These are phyloP conservation scores for Wickerhamiella alocasiicola DNA, from an alignment of 805 yeast genomes.

Conservation along the genomic window DNA sequence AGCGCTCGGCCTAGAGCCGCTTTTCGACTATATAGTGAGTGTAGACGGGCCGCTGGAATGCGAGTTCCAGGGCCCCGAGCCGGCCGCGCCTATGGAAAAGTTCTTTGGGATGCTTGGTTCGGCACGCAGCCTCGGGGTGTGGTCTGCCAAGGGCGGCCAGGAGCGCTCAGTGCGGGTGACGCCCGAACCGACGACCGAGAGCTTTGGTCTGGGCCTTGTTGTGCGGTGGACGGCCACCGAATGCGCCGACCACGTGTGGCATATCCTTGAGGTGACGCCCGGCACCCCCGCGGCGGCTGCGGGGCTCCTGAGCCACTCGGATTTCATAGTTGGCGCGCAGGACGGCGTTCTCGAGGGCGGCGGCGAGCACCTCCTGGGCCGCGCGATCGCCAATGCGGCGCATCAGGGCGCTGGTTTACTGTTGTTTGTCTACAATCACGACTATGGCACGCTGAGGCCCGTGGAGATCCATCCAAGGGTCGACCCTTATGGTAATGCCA, in stretches of 20 bases:
- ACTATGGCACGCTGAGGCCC: conserved; percentile 73
- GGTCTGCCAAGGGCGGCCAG: conserved; percentile 69
- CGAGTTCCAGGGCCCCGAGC: conserved; percentile 5
- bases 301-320: conserved; percentile 73
- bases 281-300: conserved; percentile 74
- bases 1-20: conserved; percentile 54
- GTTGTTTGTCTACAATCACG: conserved; percentile 76
- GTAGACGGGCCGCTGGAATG: conserved; percentile 1
- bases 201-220: conserved; percentile 45
- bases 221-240: conserved; percentile 67
- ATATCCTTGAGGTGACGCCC: conserved; percentile 58
- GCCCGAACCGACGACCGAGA: conserved; percentile 31
- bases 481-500: conserved; percentile 73
- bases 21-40: conserved; percentile 80
- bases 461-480: conserved; percentile 64
- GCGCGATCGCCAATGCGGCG: conserved; percentile 37
- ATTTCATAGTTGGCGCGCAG: conserved; percentile 77
- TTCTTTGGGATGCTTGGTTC: conserved; percentile 15
- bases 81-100: conserved; percentile 12
- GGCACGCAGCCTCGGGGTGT: conserved; percentile 45
- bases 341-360: conserved; percentile 79
- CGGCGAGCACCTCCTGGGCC: conserved; percentile 67
- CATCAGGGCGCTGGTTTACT: conserved; percentile 35
- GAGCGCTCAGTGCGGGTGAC: conserved; percentile 12
- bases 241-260: conserved; percentile 77